These are phyloP conservation scores for Monosporascus sp. DNA, from an alignment of 2,329 filamentous ascomycete species.

Conservation along the genomic window DNA sequence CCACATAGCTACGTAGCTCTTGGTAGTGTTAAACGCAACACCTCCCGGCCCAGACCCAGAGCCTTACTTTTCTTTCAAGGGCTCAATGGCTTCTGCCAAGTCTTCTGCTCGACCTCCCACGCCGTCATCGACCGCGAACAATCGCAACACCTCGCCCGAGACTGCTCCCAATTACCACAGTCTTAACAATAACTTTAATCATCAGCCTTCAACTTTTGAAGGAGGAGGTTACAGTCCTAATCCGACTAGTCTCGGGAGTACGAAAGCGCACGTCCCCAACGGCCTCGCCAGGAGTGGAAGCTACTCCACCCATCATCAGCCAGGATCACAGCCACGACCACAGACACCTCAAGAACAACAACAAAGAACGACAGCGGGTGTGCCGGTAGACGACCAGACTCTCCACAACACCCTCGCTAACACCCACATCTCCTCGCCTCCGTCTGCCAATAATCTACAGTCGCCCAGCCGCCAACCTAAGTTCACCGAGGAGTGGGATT, in stretches of 20 bases:
- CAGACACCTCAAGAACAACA: constrained; percentile 2
- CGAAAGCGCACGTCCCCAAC: neutral
- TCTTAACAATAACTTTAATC: neutral
- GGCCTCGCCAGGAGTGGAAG: neutral
- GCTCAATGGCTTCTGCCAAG: neutral
- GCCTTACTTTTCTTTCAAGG: no score
- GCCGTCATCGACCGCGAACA: neutral
- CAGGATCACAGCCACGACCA: neutral
- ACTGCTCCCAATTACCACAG: neutral
- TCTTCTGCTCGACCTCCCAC: neutral
- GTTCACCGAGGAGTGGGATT: constrained; percentile 69
- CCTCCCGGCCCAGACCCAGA: no score
- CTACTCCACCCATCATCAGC: neutral
- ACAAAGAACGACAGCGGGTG: constrained; percentile 17
- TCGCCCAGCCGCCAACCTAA: constrained; percentile 35
- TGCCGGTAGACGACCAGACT: constrained; percentile 26
- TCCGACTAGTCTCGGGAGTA: neutral
- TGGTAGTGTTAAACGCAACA: no score
- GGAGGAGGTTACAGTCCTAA: neutral
- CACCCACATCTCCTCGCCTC: constrained; percentile 23
- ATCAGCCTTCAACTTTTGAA: no score
- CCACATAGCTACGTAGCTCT: no score
- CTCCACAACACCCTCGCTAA: constrained; percentile 32
- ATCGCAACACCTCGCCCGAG: neutral
- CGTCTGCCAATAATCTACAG: constrained; percentile 15